Conservation (phyloP, 2,329 filamentous ascomycete species). For the Lecanicillium sp. region DNA sequence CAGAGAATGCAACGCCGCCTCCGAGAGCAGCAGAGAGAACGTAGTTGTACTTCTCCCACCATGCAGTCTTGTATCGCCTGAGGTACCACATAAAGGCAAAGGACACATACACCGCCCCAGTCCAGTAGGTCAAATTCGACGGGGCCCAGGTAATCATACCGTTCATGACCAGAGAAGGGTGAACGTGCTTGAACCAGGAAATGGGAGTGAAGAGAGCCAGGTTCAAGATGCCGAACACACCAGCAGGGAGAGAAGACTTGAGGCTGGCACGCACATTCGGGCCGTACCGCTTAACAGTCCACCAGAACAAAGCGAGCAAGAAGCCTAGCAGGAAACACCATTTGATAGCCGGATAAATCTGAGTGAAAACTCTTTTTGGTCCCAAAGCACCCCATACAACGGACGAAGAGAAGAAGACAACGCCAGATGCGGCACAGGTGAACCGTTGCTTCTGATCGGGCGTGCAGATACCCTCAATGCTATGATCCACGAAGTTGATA, state of each 20-base stretch:
- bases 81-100: constrained; percentile 40
- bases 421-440: constrained; percentile 24
- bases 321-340: constrained; percentile 13
- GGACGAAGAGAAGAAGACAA: constrained; percentile 27
- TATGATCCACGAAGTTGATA: constrained; percentile 28
- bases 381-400: constrained; percentile 26
- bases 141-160: constrained; percentile 37
- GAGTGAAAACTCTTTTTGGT: constrained; percentile 30
- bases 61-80: constrained; percentile 30
- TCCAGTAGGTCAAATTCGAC: constrained; percentile 37
- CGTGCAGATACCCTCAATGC: constrained; percentile 26
- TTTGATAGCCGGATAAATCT: neutral
- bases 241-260: constrained; percentile 9
- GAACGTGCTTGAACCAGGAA: constrained; percentile 31
- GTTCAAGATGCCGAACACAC: constrained; percentile 14
- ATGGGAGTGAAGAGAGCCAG: constrained; percentile 19
- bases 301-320: constrained; percentile 31
- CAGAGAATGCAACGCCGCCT: constrained; percentile 34
- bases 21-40: constrained; percentile 34
- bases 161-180: constrained; percentile 35
- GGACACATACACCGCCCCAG: constrained; percentile 33
- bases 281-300: constrained; percentile 63
- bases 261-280: constrained; percentile 7
- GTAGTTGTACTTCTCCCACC: constrained; percentile 42
- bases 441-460: constrained; percentile 26